Evolutionary conservation across 192 early-diverging fungal species (phyloP).

Genomic region (Dispira parvispora): DNA sequence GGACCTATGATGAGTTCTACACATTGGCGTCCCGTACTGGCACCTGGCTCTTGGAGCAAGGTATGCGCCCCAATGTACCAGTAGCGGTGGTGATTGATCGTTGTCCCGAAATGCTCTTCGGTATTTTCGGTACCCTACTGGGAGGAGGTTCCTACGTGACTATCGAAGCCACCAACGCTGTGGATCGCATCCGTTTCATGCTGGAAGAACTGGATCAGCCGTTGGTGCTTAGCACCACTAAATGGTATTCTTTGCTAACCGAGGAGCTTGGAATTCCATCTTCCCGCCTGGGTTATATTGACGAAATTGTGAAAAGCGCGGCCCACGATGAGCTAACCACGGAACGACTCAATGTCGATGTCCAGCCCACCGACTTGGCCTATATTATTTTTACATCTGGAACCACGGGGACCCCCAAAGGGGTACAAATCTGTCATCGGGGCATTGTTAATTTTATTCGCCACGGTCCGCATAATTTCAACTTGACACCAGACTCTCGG

Average conservation of each 20-base stretch:
- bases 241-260: not conserved
- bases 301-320: not conserved
- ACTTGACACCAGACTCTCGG: not conserved
- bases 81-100: slow-evolving; percentile 1
- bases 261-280: not conserved
- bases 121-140: not conserved
- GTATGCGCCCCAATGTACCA: not conserved
- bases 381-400: slow-evolving; percentile 9
- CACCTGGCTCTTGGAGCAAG: not conserved
- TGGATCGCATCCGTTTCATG: not conserved
- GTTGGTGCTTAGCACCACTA: not conserved
- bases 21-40: not conserved
- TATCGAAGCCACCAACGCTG: not conserved
- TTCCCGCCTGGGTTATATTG: not conserved
- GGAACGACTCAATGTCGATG: too few relatives aligned
- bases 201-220: not conserved
- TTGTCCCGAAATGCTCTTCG: not conserved
- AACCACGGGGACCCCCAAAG: slow-evolving; percentile 4
- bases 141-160: not conserved
- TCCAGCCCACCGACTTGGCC: not conserved
- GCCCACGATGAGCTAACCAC: not conserved
- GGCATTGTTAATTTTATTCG: not conserved
- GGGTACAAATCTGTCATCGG: slow-evolving; percentile 1
- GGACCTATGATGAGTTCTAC: not conserved
- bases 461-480: not conserved